Base-by-base conservation (phyloP, 2,329 filamentous ascomycete species). In the Hymenoscyphus fraxineus region DNA sequence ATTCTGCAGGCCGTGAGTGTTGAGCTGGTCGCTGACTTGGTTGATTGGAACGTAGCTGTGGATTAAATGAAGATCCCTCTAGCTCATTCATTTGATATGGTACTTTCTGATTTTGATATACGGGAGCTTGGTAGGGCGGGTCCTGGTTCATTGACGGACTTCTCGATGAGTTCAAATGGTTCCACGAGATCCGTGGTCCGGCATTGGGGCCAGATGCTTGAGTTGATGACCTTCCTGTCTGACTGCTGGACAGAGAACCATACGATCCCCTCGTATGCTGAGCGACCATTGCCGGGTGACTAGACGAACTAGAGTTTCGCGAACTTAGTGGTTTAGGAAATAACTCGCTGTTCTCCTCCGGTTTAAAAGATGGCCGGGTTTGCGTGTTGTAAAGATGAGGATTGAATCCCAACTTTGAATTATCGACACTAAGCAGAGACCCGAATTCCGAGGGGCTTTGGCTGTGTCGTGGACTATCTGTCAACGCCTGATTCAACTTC, bases 401-500 rank as follows among this genome's bases (percentile, higher is more conserved):
- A 54, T n/a, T 16, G n/a, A 9, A 47, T 10, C 44, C 44, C n/a
- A 22, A 12, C 19, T 15, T n/a, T 27, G 19, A 3, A 4, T 13
- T 27, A 13, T 22, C 9, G 5, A 54, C 47, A 27, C 19, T 27
- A 54, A 19, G 6, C 10, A 27, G n/a, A 2, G 47, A 54, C 3
- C n/a, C 19, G 19, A 27, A 54, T 22, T 54, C 47, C 27, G 47
- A 22, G 32, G 59, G 38, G 38, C 41, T 62, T 59, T 59, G 61
- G 38, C 35, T n/a, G 35, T 51, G 40, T 59, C 55, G 57, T 6
- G 31, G 31, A 40, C 58, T 62, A 6, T 67, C 51, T 31, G 56
- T 66, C 12, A 68, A 38, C 58, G 58, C 56, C 32, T 67, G 58
- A 58, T 72, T 72, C 16, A 64, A 65, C 6, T 56, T n/a, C 1